A percentile compares a stretch with the other conserved stretches of the same genome.
Conservation (phyloP, 441 rosid species). For the Hura crepitans region DNA sequence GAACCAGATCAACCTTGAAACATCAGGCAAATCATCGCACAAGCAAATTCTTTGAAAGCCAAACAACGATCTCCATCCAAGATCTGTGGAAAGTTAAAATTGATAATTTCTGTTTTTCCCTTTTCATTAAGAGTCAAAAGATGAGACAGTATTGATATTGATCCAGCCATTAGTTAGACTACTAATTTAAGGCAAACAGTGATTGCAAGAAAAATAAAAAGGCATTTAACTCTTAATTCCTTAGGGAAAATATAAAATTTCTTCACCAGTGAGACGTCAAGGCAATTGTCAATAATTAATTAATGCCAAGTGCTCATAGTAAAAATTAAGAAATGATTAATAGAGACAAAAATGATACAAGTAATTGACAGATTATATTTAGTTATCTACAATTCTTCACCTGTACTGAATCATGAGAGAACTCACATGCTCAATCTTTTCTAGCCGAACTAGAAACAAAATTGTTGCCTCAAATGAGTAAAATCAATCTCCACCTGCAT, state of each 20-base stretch:
- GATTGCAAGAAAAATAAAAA: neutral
- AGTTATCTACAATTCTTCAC: conserved; percentile 34
- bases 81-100: no score
- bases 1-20: no score
- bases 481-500: conserved; percentile 5
- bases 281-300: conserved; percentile 21
- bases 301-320: conserved; percentile 26
- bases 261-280: conserved; percentile 22
- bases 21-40: no score
- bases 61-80: no score
- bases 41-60: no score
- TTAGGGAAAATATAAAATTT: conserved; percentile 30
- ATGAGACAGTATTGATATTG: no score
- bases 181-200: neutral
- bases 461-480: conserved; percentile 14
- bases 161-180: neutral
- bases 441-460: conserved; percentile 16
- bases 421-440: conserved; percentile 13
- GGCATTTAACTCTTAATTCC: conserved; percentile 19
- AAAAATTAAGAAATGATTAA: conserved; percentile 20
- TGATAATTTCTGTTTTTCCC: no score
- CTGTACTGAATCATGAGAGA: conserved; percentile 19
- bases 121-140: no score
- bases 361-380: conserved; percentile 5
- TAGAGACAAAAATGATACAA: conserved; percentile 6